These are phyloP conservation scores for Fusarium luffae DNA, from an alignment of 2,329 filamentous ascomycete species.

Conservation along the genomic window DNA sequence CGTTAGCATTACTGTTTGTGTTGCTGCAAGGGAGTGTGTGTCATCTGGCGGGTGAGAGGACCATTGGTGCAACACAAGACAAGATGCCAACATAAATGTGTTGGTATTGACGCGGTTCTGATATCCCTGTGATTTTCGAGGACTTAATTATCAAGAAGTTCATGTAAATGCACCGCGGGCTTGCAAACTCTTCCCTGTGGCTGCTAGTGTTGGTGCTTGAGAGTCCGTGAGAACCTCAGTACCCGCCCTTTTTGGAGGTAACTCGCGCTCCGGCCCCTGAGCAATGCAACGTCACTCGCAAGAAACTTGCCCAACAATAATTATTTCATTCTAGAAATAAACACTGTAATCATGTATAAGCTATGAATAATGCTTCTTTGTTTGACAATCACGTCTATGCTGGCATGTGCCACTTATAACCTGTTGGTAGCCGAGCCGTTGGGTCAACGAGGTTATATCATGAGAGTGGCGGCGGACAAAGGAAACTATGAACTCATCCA, in stretches of 20 bases:
- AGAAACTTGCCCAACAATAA: not conserved
- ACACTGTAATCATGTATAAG: not conserved
- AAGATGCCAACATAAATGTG: not conserved
- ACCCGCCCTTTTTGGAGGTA: constrained; percentile 22
- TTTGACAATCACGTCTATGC: constrained; percentile 5
- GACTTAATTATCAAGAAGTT: not conserved
- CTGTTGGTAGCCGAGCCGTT: constrained; percentile 11
- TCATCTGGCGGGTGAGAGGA: not conserved
- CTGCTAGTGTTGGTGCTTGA: constrained; percentile 7
- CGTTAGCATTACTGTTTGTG: not conserved
- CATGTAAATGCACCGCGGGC: not conserved
- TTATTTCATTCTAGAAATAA: not conserved
- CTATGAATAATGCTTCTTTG: not conserved
- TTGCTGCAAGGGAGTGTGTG: constrained; percentile 23
- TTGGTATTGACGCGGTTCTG: not conserved
- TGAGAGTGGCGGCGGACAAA: not conserved
- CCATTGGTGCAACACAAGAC: not conserved
- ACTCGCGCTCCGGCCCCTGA: constrained; percentile 30
- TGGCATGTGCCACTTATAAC: constrained; percentile 1
- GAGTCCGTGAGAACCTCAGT: constrained; percentile 24
- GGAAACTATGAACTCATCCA: constrained; percentile 15
- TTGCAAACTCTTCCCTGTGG: not conserved
- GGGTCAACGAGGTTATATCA: constrained; percentile 1
- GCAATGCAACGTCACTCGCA: constrained; percentile 4
- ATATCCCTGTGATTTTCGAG: not conserved